Evolutionary conservation across 768 basidiomycete species (phyloP).

Genomic region (Phaeotremella skinneri): DNA sequence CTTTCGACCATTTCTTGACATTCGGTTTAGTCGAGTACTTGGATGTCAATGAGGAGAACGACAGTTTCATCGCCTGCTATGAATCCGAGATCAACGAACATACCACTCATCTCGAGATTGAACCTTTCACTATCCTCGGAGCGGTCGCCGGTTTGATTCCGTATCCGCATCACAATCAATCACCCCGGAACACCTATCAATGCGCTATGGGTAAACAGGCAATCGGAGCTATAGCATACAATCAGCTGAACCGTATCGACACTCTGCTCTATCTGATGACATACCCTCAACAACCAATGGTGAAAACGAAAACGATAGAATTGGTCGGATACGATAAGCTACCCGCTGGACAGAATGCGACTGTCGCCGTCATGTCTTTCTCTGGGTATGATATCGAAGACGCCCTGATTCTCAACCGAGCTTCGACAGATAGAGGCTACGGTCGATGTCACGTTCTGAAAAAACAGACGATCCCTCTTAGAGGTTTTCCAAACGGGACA

Average conservation of each 20-base stretch:
- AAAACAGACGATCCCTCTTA: slow-evolving; percentile 89
- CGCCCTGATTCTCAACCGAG: slow-evolving; percentile 92
- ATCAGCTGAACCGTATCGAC: slow-evolving; percentile 95
- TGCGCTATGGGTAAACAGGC: slow-evolving; percentile 99
- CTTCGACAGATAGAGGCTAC: slow-evolving; percentile 94
- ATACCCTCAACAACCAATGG: slow-evolving; percentile 99
- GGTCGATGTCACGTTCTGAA: slow-evolving; percentile 96
- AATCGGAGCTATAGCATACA: slow-evolving; percentile 96
- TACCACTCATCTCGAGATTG: slow-evolving; percentile 96
- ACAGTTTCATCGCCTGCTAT: slow-evolving; percentile 91
- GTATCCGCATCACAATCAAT: slow-evolving; percentile 99
- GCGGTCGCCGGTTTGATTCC: slow-evolving; percentile 98
- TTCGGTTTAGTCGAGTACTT: slow-evolving; percentile 95
- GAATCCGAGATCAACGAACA: slow-evolving; percentile 75
- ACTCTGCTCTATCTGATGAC: slow-evolving; percentile 96
- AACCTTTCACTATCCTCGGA: slow-evolving; percentile 95
- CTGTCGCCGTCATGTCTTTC: slow-evolving; percentile 97
- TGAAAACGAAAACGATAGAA: slow-evolving; percentile 98
- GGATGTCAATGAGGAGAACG: slow-evolving; percentile 99
- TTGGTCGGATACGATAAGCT: slow-evolving; percentile 92
- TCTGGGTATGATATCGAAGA: slow-evolving; percentile 99
- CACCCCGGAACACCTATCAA: slow-evolving; percentile 98
- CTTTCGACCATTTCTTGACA: slow-evolving; percentile 90
- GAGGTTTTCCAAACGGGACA: slow-evolving; percentile 97
- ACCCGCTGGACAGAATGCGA: slow-evolving; percentile 97